phyloP scores from a whole-genome alignment of 441 rosid species.

The Metrosideros polymorpha region DNA sequence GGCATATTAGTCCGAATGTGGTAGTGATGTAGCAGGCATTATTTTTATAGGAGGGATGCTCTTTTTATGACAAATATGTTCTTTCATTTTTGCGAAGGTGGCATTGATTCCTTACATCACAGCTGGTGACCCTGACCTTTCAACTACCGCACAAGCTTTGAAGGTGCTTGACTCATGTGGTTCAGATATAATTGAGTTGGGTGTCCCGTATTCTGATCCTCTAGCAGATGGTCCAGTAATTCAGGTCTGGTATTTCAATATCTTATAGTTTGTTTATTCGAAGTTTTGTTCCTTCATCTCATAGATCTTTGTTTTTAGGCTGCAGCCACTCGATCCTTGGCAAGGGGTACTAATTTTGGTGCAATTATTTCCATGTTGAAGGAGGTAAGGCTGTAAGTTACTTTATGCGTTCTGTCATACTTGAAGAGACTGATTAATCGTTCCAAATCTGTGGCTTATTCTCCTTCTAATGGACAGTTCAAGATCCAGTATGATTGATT shows the following conservation, averaged over 20 bases:
- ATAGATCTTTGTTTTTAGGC: constrained; percentile 41
- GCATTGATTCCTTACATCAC: constrained; percentile 92
- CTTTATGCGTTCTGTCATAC: background rate
- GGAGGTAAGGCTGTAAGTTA: constrained; percentile 38
- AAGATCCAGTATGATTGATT: background rate
- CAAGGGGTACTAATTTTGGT: constrained; percentile 74
- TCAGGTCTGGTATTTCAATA: constrained; percentile 41
- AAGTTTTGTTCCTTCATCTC: background rate
- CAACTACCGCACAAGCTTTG: constrained; percentile 83
- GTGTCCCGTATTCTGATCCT: constrained; percentile 95
- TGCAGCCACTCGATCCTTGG: constrained; percentile 86
- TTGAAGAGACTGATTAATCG: background rate
- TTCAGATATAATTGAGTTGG: constrained; percentile 88
- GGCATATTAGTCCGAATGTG: background rate
- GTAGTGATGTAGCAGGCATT: background rate
- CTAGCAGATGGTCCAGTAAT: constrained; percentile 96
- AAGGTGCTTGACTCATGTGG: constrained; percentile 87
- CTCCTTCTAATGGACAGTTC: background rate
- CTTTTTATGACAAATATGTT: background rate
- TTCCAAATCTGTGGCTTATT: background rate
- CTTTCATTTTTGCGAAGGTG: constrained; percentile 41
- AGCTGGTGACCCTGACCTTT: constrained; percentile 94
- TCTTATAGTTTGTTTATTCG: background rate
- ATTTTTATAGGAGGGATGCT: background rate
- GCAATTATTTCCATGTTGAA: constrained; percentile 68